Base-by-base conservation (phyloP, 2,329 filamentous ascomycete species). In the Dissoconium aciculare region DNA sequence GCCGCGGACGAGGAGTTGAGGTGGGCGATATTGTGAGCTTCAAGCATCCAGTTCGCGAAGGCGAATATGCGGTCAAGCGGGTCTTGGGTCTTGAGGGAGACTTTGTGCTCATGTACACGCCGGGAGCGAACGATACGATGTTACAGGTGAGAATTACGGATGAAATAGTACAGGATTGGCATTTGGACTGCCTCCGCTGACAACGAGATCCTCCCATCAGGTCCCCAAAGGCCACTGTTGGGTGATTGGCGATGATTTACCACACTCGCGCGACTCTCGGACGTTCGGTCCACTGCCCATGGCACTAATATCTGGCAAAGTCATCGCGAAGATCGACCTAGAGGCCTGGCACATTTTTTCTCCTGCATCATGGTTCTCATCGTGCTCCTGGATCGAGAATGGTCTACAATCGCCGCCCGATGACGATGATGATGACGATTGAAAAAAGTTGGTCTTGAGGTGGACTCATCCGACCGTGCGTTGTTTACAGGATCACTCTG, bases 191-290 rank as follows among this genome's bases (percentile, higher is more conserved):
- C n/a, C n/a, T n/a, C n/a, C n/a, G n/a, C n/a, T n/a, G n/a, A n/a
- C n/a, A n/a, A 25, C 16, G 16, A 10, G 10, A 9, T 9, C 10
- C 12, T 25, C 16, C 34, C 41, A 26, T 40, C 14, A 91, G 80
- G 73, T 98, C 11, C 89, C 89, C 0, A 65, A 79, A 49, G 89
- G 89, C 2, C 89, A 98, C 62, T 91, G 84, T 47, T 95, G 83
- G 72, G 62, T 94, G 5, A 71, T 74, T 3, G 89, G 89, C 3
- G 89, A 98, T 55, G 95, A 95, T 54, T 51, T 93, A 38, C 66
- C 72, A 3, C 78, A 71, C 47, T 94, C 84, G 14, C 64, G 82
- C 41, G 89, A 98, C 60, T 94, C 84, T 26, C 73, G 89, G 38
- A 64, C 74, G 24, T 93, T 78, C 58, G 89, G 89, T 0, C 83